A percentile compares a stretch with the other conserved stretches of the same genome.
Evolutionary conservation across 768 basidiomycete genomes (phyloP).

Genomic region (Leccinum rimulosum): DNA sequence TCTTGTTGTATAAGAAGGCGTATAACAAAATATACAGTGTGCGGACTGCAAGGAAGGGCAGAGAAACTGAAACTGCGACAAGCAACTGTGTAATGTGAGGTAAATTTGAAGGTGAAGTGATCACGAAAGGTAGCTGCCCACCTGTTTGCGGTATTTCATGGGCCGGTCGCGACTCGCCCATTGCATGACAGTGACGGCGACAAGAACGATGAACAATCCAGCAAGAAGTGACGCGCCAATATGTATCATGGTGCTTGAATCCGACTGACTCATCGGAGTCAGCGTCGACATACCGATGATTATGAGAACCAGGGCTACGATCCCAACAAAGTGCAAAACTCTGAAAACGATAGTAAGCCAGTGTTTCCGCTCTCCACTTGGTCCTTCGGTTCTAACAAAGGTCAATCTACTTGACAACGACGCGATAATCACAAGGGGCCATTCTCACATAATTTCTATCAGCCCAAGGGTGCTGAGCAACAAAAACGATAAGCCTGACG

Average conservation of each 20-base stretch:
- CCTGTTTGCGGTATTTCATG: conserved; percentile 26
- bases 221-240: conserved; percentile 34
- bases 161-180: conserved; percentile 45
- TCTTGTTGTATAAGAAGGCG: conserved; percentile 45
- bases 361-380: conserved; percentile 16
- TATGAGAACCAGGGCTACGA: conserved; percentile 28
- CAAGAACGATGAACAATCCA: conserved; percentile 40
- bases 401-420: not conserved
- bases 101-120: conserved; percentile 5
- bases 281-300: no score
- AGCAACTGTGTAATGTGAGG: conserved; percentile 44
- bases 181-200: conserved; percentile 46
- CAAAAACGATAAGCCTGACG: conserved; percentile 38
- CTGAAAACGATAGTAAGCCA: conserved; percentile 11
- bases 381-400: conserved; percentile 27
- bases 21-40: conserved; percentile 51
- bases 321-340: conserved; percentile 30
- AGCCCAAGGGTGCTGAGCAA: conserved; percentile 38
- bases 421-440: not conserved
- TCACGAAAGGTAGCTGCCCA: conserved; percentile 28
- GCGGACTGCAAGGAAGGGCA: conserved; percentile 58
- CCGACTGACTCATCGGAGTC: no score
- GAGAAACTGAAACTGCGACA: conserved; percentile 46
- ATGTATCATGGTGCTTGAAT: not conserved
- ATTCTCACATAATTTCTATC: conserved; percentile 34